Evolutionary conservation across 768 basidiomycete species (phyloP).

Genomic region (Tylopilus cervinicoccineus): DNA sequence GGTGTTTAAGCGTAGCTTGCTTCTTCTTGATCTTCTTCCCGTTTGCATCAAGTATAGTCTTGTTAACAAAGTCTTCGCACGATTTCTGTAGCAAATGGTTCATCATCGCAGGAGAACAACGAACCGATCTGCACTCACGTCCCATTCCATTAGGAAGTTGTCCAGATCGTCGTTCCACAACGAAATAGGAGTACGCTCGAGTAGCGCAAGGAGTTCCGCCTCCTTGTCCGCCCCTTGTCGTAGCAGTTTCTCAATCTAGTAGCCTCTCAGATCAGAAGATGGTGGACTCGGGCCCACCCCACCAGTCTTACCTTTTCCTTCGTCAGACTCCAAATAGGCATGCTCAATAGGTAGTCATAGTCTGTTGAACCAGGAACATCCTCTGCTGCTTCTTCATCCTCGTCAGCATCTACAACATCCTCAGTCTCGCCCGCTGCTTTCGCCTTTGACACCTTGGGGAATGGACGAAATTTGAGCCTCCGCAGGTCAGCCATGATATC

Average conservation of each 20-base stretch:
- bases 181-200: conserved; percentile 73
- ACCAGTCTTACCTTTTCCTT: conserved; percentile 68
- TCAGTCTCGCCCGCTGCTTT: conserved; percentile 65
- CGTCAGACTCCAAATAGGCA: conserved; percentile 95
- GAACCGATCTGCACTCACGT: conserved; percentile 47
- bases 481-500: conserved; percentile 85
- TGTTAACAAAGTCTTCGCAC: conserved; percentile 42
- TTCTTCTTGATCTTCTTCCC: conserved; percentile 56
- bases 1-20: conserved; percentile 51
- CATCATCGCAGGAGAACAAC: not conserved
- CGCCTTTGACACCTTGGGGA: conserved; percentile 74
- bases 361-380: conserved; percentile 49
- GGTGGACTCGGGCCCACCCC: not conserved
- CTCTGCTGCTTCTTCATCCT: conserved; percentile 41
- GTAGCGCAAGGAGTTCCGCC: conserved; percentile 68
- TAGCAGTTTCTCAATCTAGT: conserved; percentile 78
- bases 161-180: conserved; percentile 93
- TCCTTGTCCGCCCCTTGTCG: conserved; percentile 82
- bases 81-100: conserved; percentile 31
- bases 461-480: conserved; percentile 81
- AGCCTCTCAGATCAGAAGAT: conserved; percentile 6
- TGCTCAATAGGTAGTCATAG: conserved; percentile 91
- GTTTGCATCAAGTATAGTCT: conserved; percentile 42
- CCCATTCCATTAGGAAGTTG: conserved; percentile 77
- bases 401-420: conserved; percentile 51